Evolutionary conservation across 495 filamentous ascomycete genomes (phyloP), one percentile per base, ranked within the genome.

Genomic region (Neurospora hispaniola): DNA sequence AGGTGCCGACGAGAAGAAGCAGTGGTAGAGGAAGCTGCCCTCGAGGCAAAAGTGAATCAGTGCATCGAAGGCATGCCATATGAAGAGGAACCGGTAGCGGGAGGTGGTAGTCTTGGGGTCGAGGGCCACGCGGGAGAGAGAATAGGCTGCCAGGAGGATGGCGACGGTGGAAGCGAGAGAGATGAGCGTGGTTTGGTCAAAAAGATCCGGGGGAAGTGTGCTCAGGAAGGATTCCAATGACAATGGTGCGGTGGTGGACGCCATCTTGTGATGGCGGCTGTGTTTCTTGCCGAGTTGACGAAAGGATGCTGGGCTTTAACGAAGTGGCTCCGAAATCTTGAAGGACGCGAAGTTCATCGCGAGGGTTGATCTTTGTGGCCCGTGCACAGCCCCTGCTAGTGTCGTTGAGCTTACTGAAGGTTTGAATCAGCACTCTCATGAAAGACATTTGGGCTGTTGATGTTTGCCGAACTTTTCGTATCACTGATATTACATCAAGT

Each of bases 31-130:
- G 83, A 92, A 98, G 71, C 90, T 90, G 46, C 92, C 94, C 82
- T 98, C 95, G 81, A 97, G 90, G 76, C 91, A 84, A 81, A 94
- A 84, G 85, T 98, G 95, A 76, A 93, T 93, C 23, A 98, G 88
- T 68, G 91, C 90, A 81, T 97, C 93, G 84, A 97, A 97, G 74
- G 90, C 85, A 86, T 97, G 94, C 95, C 95, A 98, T 85, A 94
- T 89, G 86, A 96, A 97, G 74, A 98, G 89, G 77, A 90, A 78
- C 74, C 94, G 92, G 75, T 82, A 75, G 76, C 78, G 72, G 0
- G 38, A 44, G 2, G 81, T 73, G 38, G 85, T 82, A 2, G 74
- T 71, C 5, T 39, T 73, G 9, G 76, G 74, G 23, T 82, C 78
- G 41, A 89, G 86, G 14, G 79, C 73, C 31, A 70, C 70, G 27